Base-by-base conservation (phyloP, 1,284 basidiomycete genomes). In the Cutaneotrichosporon spelunceum region DNA sequence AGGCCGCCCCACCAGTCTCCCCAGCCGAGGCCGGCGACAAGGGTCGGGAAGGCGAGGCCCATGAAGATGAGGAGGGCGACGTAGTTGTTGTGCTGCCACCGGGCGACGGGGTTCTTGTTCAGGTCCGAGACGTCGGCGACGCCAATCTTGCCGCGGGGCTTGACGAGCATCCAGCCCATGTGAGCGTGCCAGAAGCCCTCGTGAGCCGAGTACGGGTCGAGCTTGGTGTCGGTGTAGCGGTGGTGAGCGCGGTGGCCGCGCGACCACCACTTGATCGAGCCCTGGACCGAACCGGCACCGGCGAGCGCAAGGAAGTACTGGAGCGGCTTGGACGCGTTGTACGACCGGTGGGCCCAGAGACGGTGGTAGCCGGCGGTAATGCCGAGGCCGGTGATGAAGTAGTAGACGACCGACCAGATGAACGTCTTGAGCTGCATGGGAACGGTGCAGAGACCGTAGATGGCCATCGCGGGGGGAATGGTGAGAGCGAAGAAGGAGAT, bases 221-320 rank as follows among this genome's bases (percentile, higher is more conserved):
- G 88, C 62, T 93, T 89, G 70, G 93, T 95, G 81, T 96, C 93
- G 74, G 92, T 95, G 82, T 95, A 94, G 56, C 91, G 85, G 78
- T 94, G 92, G 80, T 95, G 91, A 10, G 93, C 91, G 65, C 93
- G 88, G 82, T 95, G 92, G 62, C 90, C 91, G 53, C 92, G 85
- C n/a, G 87, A 87, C 93, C 93, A 95, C 93, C 92, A 95, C 76
- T 88, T 88, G 80, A 94, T 92, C 21, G 91, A 91, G 26, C 93
- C 92, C 73, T 95, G 85, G 34, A 92, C 89, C 13, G 93, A 90
- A 59, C 91, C 92, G 16, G 90, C 87, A 59, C 92, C 93, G 13
- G 87, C 84, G 23, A 88, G 68, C 10, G 90, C 88, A 56, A 94
- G 85, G 69, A 85, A 80, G 76, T 90, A 92, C 75, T 94, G 86